Percentiles rank a stretch among this genome's conserved stretches.
These are phyloP conservation scores for Xanthoconium stramineum DNA, from an alignment of 768 basidiomycete species.

Conservation along the genomic window DNA sequence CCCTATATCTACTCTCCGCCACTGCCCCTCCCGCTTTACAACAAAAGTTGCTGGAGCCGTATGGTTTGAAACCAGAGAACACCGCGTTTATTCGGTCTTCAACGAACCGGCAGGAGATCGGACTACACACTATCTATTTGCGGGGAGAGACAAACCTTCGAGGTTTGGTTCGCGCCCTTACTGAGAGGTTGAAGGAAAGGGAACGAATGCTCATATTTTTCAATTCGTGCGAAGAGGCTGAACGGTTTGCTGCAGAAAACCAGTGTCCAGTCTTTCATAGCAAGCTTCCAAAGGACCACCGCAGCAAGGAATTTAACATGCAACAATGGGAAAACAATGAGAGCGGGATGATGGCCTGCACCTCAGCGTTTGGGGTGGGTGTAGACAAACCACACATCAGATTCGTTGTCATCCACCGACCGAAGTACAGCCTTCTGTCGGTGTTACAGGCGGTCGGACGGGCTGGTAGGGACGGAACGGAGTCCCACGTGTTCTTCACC, in stretches of 20 bases:
- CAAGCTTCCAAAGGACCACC: neutral
- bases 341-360: constrained; percentile 1
- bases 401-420: neutral
- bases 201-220: neutral
- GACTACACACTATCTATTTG: neutral
- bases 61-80: neutral
- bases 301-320: neutral
- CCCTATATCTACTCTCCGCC: neutral
- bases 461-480: too few relatives aligned
- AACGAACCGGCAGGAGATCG: neutral
- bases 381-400: constrained; percentile 2
- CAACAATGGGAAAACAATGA: neutral
- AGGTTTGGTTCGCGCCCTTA: neutral
- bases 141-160: neutral
- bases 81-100: neutral
- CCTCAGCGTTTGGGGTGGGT: neutral
- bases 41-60: neutral
- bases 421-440: too few relatives aligned
- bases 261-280: constrained; percentile 2
- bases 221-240: neutral
- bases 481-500: too few relatives aligned
- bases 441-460: too few relatives aligned
- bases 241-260: neutral
- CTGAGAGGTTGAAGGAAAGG: neutral
- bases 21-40: neutral